phyloP scores from a whole-genome alignment of 208 protist species.

The Tritrichomonas musculus region DNA sequence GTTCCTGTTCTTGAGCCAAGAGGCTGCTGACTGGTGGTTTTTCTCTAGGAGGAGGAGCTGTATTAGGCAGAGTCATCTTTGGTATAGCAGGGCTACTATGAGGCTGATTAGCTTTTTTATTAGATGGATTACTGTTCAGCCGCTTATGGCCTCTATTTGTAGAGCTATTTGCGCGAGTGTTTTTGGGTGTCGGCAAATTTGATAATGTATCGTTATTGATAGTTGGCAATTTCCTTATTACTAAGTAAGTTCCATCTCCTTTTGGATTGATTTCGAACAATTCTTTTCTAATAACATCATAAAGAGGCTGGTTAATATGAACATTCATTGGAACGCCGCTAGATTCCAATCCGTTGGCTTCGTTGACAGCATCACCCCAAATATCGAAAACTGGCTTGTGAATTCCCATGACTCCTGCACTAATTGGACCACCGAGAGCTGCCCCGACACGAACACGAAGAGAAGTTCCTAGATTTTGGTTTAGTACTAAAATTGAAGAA shows the following conservation, averaged over 20 bases:
- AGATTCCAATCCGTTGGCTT: neutral
- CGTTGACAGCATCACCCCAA: neutral
- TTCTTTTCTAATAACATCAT: neutral
- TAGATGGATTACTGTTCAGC: too few relatives aligned
- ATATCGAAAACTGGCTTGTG: neutral
- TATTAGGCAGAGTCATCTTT: too few relatives aligned
- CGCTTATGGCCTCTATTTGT: too few relatives aligned
- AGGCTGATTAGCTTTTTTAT: too few relatives aligned
- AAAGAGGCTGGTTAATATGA: neutral
- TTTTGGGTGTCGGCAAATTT: too few relatives aligned
- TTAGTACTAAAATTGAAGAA: neutral
- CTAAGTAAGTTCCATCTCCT: neutral
- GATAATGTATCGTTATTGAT: too few relatives aligned
- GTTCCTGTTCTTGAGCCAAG: too few relatives aligned
- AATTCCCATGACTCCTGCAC: neutral
- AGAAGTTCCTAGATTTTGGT: neutral
- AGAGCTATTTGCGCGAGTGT: too few relatives aligned
- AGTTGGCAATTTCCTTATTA: too few relatives aligned
- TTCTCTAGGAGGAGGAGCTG: too few relatives aligned
- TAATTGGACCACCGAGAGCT: neutral
- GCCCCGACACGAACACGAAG: neutral
- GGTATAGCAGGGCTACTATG: too few relatives aligned
- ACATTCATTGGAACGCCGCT: constrained; percentile 1
- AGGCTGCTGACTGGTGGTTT: too few relatives aligned
- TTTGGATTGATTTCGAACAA: neutral